These are phyloP conservation scores for Candida gigantensis DNA, from an alignment of 1,139 yeast species.

Conservation along the genomic window DNA sequence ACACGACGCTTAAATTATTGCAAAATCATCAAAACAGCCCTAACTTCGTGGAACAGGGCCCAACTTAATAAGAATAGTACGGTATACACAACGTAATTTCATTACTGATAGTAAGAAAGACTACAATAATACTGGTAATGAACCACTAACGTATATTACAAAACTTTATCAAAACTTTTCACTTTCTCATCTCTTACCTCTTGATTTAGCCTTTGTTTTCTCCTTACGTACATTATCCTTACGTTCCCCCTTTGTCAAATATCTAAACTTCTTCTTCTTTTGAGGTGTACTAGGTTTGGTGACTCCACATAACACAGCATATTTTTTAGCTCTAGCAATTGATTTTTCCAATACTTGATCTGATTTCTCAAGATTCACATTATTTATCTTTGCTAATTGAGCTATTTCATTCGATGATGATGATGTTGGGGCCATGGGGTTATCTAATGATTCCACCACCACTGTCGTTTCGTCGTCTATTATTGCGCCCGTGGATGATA, in stretches of 20 bases:
- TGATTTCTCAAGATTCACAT: slow-evolving; percentile 61
- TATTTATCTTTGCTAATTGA: slow-evolving; percentile 56
- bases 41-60: no score
- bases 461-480: slow-evolving; percentile 60
- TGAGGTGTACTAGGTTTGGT: slow-evolving; percentile 34
- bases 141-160: no score
- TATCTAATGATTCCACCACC: slow-evolving; percentile 55
- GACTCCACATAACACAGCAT: slow-evolving; percentile 64
- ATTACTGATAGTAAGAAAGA: no score
- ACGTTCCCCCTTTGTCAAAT: slow-evolving; percentile 78
- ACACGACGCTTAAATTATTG: background rate
- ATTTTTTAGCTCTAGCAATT: slow-evolving; percentile 68
- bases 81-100: no score
- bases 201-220: slow-evolving; percentile 26
- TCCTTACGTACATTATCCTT: slow-evolving; percentile 66
- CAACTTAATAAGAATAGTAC: no score
- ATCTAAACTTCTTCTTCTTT: slow-evolving; percentile 80
- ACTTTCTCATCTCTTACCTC: slow-evolving; percentile 13
- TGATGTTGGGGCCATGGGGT: no score
- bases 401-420: no score
- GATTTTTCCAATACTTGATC: slow-evolving; percentile 64
- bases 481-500: slow-evolving; percentile 45
- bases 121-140: no score
- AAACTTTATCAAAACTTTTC: no score
- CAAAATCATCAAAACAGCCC: background rate